phyloP scores from a whole-genome alignment of 345 rosid genomes.

The Limnanthes douglasii region DNA sequence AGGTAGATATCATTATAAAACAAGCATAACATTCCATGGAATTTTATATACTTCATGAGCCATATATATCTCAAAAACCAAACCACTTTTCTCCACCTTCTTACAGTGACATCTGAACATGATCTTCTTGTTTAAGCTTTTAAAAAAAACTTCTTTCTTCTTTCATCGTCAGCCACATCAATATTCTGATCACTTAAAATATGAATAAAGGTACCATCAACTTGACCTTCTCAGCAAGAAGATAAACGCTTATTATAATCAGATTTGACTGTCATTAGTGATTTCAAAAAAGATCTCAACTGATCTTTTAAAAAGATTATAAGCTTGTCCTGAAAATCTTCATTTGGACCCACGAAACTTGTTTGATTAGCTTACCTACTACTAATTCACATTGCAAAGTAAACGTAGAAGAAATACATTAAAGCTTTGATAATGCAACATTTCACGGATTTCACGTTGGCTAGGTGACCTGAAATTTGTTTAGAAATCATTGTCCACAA shows the following conservation, averaged over 20 bases:
- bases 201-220: constrained; percentile 10
- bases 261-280: constrained; percentile 25
- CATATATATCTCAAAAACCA: too few relatives aligned
- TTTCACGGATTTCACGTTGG: too few relatives aligned
- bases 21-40: too few relatives aligned
- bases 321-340: constrained; percentile 10
- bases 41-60: constrained; percentile 1
- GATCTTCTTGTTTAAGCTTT: constrained; percentile 5
- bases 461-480: too few relatives aligned
- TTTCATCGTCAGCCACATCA: constrained; percentile 7
- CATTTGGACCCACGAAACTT: constrained; percentile 10
- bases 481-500: too few relatives aligned
- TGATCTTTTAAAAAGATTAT: too few relatives aligned
- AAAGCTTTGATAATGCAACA: too few relatives aligned
- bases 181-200: constrained; percentile 11
- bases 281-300: too few relatives aligned
- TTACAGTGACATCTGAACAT: constrained; percentile 11
- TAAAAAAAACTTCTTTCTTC: constrained; percentile 3
- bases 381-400: too few relatives aligned
- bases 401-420: too few relatives aligned
- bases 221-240: constrained; percentile 12
- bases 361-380: constrained; percentile 11
- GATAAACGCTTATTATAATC: constrained; percentile 11
- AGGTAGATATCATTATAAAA: too few relatives aligned
- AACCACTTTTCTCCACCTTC: constrained; percentile 9